Conservation (phyloP, 2,329 filamentous ascomycete genomes). For the Emmonsiellopsis sp. region DNA sequence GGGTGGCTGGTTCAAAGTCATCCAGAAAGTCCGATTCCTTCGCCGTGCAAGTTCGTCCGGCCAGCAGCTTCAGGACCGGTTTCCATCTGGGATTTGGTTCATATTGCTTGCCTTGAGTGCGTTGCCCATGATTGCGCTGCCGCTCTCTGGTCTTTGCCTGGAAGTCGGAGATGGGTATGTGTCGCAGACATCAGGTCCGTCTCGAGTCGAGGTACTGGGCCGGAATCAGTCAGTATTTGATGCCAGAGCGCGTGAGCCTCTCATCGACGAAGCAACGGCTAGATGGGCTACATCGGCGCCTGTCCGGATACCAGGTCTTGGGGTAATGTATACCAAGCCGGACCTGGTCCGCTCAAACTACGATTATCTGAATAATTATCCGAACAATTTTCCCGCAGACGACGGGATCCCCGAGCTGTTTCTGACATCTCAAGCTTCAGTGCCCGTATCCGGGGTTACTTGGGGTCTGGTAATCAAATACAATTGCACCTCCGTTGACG, state of each 20-base stretch:
- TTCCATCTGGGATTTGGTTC: not conserved
- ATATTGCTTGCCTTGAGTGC: not conserved
- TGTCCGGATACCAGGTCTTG: not conserved
- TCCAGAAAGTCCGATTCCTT: not conserved
- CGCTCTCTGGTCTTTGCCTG: not conserved
- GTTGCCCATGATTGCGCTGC: not conserved
- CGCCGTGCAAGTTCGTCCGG: not conserved
- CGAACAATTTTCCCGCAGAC: not conserved
- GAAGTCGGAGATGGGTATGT: slow-evolving; percentile 1
- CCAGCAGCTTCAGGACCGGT: not conserved
- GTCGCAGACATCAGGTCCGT: not conserved
- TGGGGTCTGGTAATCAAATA: not conserved
- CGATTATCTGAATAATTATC: not conserved
- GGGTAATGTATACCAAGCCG: not conserved
- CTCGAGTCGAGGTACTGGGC: not conserved
- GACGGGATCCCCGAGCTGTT: not conserved
- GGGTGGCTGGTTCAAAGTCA: not conserved
- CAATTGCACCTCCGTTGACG: not conserved
- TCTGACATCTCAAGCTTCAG: not conserved
- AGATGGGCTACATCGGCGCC: not conserved
- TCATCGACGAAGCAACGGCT: not conserved
- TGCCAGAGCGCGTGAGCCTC: not conserved
- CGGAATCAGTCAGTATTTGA: not conserved
- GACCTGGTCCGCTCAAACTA: slow-evolving; percentile 1
- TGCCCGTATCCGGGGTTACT: not conserved